Percentiles rank a stretch among this genome's conserved stretches.
phyloP scores from a whole-genome alignment of 441 rosid genomes.

The Breynia disticha region DNA sequence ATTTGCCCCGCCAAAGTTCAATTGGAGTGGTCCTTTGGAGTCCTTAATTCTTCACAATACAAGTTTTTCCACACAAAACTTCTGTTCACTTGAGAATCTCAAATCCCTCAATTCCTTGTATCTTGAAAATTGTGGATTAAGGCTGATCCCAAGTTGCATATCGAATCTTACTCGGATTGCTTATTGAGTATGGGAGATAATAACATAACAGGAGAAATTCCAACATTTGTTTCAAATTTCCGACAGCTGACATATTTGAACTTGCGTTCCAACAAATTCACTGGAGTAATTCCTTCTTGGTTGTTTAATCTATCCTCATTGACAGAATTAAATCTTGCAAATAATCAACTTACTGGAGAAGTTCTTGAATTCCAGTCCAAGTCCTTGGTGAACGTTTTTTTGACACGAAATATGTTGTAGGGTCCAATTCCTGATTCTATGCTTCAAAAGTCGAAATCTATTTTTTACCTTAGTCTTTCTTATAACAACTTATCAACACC shows the following conservation, averaged over 20 bases:
- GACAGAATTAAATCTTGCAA: not conserved
- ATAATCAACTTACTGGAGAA: not conserved
- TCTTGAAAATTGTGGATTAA: slow-evolving; percentile 1
- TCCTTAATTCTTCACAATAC: slow-evolving; percentile 7
- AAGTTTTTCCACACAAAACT: slow-evolving; percentile 5
- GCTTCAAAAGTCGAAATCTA: not conserved
- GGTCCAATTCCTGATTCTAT: not conserved
- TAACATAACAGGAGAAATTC: slow-evolving; percentile 3
- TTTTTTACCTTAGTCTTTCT: not conserved
- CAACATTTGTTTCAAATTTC: slow-evolving; percentile 8
- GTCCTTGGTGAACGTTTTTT: not conserved
- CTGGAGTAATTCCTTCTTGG: not conserved
- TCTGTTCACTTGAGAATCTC: slow-evolving; percentile 5
- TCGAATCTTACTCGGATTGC: slow-evolving; percentile 1
- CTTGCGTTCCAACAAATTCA: not conserved
- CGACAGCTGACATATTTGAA: not conserved
- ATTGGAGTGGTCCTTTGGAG: slow-evolving; percentile 17
- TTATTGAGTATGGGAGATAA: rapidly evolving
- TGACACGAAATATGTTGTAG: not conserved
- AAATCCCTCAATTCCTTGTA: not conserved
- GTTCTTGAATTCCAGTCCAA: not conserved
- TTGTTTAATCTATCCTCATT: not conserved
- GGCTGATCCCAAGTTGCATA: slow-evolving; percentile 8
- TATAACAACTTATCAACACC: not conserved
- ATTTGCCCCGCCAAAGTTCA: too few species aligned